These are phyloP conservation scores for Epichloe typhina DNA, from an alignment of 2,329 filamentous ascomycete species.

Conservation along the genomic window DNA sequence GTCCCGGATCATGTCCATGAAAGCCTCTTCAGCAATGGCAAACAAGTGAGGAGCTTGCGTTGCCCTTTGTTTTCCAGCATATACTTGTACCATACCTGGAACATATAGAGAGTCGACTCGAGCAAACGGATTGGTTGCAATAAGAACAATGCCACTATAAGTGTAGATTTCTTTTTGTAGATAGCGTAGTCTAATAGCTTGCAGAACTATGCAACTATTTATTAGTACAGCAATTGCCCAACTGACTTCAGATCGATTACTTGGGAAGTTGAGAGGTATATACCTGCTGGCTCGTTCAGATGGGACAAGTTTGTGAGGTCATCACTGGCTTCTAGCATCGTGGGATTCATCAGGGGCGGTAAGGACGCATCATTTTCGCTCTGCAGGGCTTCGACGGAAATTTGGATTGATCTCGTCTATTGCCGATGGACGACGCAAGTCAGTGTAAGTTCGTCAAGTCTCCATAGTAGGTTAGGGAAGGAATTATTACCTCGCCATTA, in stretches of 20 bases:
- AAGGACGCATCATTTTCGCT: conserved; percentile 64
- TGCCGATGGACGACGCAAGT: background rate
- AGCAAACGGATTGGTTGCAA: conserved; percentile 96
- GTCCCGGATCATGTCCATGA: conserved; percentile 98
- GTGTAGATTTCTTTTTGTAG: conserved; percentile 99
- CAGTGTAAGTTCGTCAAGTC: background rate
- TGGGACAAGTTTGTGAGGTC: conserved; percentile 95
- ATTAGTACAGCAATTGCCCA: background rate
- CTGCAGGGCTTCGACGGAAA: conserved; percentile 63
- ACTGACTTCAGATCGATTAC: background rate
- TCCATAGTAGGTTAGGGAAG: background rate
- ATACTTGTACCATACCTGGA: conserved; percentile 98
- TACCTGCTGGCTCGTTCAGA: conserved; percentile 95
- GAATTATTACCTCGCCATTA: conserved; percentile 69
- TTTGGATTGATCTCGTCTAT: conserved; percentile 68
- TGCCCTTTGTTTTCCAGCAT: conserved; percentile 90
- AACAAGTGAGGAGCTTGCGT: conserved; percentile 97
- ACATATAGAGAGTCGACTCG: conserved; percentile 97
- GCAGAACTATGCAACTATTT: conserved; percentile 52
- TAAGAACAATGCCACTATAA: conserved; percentile 96
- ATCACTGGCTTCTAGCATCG: conserved; percentile 96
- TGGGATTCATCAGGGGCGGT: conserved; percentile 92
- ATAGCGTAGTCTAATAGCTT: conserved; percentile 95
- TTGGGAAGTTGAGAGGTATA: conserved; percentile 1
- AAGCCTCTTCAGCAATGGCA: conserved; percentile 96